phyloP scores from a whole-genome alignment of 805 yeast genomes.

The Wickerhamomyces subpelliculosus region DNA sequence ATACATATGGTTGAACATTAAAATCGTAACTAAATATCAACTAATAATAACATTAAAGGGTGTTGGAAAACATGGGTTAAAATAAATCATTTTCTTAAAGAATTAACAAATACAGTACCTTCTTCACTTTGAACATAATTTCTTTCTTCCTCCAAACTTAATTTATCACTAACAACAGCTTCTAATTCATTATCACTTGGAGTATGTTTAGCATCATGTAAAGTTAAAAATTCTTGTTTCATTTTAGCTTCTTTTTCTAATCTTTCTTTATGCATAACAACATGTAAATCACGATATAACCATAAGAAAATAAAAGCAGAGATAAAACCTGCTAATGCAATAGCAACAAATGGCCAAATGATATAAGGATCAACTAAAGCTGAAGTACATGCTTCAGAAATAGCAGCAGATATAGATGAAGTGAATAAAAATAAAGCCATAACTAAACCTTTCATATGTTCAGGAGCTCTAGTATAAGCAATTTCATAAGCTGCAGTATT shows the following conservation, averaged over 20 bases:
- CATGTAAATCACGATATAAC: conserved; percentile 1
- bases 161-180: not conserved
- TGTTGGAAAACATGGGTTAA: too few species aligned
- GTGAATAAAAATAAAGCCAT: conserved; percentile 53
- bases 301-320: conserved; percentile 50
- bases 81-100: not conserved
- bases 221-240: not conserved
- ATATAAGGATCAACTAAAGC: conserved; percentile 60
- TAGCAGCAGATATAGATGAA: conserved; percentile 65
- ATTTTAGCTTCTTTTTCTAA: not conserved
- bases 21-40: not conserved
- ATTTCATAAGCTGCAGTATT: conserved; percentile 74
- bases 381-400: conserved; percentile 66
- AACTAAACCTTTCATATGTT: conserved; percentile 32
- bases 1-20: not conserved
- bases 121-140: not conserved
- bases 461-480: conserved; percentile 76
- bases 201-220: not conserved
- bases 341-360: conserved; percentile 57
- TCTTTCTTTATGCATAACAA: conserved; percentile 3
- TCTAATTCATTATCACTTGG: not conserved
- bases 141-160: not conserved
- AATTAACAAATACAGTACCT: not conserved
- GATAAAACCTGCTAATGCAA: conserved; percentile 47
- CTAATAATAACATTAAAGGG: not conserved